Base-by-base conservation (phyloP, 2,329 filamentous ascomycete genomes). In the Ceratocystiopsis sp. region DNA sequence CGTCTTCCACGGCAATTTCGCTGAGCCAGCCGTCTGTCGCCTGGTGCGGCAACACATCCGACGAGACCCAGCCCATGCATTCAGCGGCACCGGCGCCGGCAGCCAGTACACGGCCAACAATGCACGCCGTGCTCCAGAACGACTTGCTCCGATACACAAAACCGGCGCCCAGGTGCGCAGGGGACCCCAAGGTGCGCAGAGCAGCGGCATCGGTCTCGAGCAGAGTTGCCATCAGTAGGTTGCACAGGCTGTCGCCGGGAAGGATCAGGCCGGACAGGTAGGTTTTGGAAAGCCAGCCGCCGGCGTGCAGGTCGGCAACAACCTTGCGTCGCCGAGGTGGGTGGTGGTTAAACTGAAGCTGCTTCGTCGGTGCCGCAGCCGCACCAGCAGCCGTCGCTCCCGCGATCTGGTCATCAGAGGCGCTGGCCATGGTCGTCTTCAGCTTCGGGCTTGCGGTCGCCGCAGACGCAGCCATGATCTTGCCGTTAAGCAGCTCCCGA, bases 31-130 rank as follows among this genome's bases (percentile, higher is more conserved):
- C 72, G 10, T 29, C 25, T 11, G 25, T 59, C 15, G 69, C 51
- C 0, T 65, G 68, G 13, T 62, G 55, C 0, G 75, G 75, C 2
- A 67, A 52, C 16, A 79, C 64, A 42, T 75, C 69, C 29, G 70
- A 76, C 12, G 74, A 78, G 42, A 81, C 64, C 77, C 77, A 79
- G 42, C 76, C 76, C 73, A 80, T 75, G 53, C 76, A 76, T 53
- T 80, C 76, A 0, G 68, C 68, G 15, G 75, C 69, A 3, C 74
- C 75, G 42, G 68, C 68, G 9, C 73, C 71, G 25, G 75, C 75
- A 29, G 75, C 75, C 33, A 81, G 59, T 3, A 81, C 74, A 25
- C 75, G 69, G 4, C 76, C 77, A 11, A 80, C 69, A 37, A 81
- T 65, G 53, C 75, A 80, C 13, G 69, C 66, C 1, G 72, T 78